Evolutionary conservation across 768 basidiomycete species (phyloP).

Genomic region (Dioszegia hungarica): DNA sequence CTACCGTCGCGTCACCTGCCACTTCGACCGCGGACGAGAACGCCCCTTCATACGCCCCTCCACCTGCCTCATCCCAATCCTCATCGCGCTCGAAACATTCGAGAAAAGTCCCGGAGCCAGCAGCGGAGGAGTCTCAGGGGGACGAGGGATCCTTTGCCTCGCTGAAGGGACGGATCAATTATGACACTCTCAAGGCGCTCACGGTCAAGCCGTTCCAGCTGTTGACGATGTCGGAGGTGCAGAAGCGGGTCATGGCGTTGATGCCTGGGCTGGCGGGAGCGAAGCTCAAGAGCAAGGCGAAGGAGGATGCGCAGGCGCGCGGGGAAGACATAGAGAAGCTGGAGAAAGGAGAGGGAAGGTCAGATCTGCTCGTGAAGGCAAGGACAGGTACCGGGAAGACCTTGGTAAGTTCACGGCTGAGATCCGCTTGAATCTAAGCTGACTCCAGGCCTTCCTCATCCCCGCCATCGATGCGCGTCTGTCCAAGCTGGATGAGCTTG

Average conservation of each 20-base stretch:
- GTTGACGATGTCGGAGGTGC: slow-evolving; percentile 71
- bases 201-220: slow-evolving; percentile 63
- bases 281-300: slow-evolving; percentile 8
- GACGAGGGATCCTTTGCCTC: slow-evolving; percentile 39
- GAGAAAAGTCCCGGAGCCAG: background rate
- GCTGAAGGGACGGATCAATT: slow-evolving; percentile 46
- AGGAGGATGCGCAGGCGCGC: slow-evolving; percentile 19
- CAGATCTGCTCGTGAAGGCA: slow-evolving; percentile 77
- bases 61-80: background rate
- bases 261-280: slow-evolving; percentile 61
- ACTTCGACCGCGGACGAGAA: background rate
- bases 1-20: background rate
- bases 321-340: slow-evolving; percentile 12
- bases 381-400: slow-evolving; percentile 89
- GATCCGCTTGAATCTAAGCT: background rate
- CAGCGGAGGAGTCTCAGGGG: background rate
- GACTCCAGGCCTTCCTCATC: slow-evolving; percentile 64
- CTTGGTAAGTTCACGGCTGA: slow-evolving; percentile 46
- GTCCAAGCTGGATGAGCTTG: slow-evolving; percentile 56
- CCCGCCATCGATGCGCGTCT: slow-evolving; percentile 77
- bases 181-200: slow-evolving; percentile 58
- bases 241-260: slow-evolving; percentile 68
- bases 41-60: background rate
- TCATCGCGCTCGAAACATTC: no score
- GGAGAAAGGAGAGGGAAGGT: slow-evolving; percentile 19